Percentiles rank a stretch among this genome's conserved stretches.
Conservation (phyloP, 2,329 filamentous ascomycete species). For the Trichoderma sp. region DNA sequence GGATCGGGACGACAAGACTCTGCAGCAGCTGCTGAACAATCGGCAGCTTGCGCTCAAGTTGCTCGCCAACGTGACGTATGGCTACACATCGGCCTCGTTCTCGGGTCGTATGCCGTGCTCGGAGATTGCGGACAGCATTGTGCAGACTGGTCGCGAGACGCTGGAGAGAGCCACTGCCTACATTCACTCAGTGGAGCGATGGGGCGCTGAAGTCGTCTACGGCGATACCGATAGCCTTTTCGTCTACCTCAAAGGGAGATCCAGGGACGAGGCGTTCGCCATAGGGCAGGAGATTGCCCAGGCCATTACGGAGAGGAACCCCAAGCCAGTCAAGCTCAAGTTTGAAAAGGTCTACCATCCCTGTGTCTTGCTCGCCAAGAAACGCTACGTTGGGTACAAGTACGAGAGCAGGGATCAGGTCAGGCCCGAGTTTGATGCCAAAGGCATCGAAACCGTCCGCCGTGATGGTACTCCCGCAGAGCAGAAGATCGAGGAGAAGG, state of each 20-base stretch:
- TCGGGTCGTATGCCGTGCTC: slow-evolving; percentile 97
- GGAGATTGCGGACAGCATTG: slow-evolving; percentile 97
- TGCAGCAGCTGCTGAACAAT: slow-evolving; percentile 90
- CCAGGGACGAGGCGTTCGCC: slow-evolving; percentile 83
- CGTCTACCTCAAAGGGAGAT: slow-evolving; percentile 83
- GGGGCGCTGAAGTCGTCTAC: slow-evolving; percentile 96
- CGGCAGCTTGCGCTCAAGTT: slow-evolving; percentile 91
- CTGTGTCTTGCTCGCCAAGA: slow-evolving; percentile 91
- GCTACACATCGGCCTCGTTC: slow-evolving; percentile 95
- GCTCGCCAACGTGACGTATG: slow-evolving; percentile 98
- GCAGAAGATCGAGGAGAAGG: slow-evolving; percentile 95
- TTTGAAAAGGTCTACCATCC: slow-evolving; percentile 99
- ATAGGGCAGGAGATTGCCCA: slow-evolving; percentile 92
- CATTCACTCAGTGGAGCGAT: slow-evolving; percentile 83
- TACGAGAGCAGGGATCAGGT: slow-evolving; percentile 78
- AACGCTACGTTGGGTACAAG: slow-evolving; percentile 97
- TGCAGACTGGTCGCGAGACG: slow-evolving; percentile 92
- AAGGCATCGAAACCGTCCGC: slow-evolving; percentile 96
- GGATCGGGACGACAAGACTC: slow-evolving; percentile 81
- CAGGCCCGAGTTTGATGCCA: slow-evolving; percentile 91
- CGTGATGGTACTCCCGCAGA: slow-evolving; percentile 93
- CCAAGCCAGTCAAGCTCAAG: slow-evolving; percentile 89
- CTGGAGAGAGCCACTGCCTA: slow-evolving; percentile 90
- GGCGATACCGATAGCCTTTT: slow-evolving; percentile 97
- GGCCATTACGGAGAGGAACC: slow-evolving; percentile 85